Conservation (phyloP, 1,139 yeast genomes). For the Arxiozyma slooffiae region DNA sequence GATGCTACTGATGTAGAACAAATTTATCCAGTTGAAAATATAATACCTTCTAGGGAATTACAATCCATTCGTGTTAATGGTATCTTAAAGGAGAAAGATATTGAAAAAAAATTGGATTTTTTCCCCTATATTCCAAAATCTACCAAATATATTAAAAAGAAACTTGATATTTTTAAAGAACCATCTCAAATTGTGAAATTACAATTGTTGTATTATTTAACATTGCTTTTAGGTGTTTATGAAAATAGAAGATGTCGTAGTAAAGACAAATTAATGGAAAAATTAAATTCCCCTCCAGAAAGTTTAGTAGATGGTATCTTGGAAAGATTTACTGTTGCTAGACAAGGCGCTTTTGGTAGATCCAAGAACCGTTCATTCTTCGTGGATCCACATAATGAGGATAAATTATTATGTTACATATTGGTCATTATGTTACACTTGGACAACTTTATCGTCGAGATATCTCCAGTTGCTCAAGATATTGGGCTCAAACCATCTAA, state of each 20-base stretch:
- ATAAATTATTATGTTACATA: constrained; percentile 71
- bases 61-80: constrained; percentile 51
- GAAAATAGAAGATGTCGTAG: constrained; percentile 55
- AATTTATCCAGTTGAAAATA: constrained; percentile 60
- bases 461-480: constrained; percentile 78
- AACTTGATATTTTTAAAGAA: constrained; percentile 36
- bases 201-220: constrained; percentile 66
- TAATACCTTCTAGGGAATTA: constrained; percentile 64
- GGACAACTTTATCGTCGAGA: constrained; percentile 64
- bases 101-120: constrained; percentile 41
- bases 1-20: constrained; percentile 77
- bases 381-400: constrained; percentile 82
- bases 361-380: constrained; percentile 62
- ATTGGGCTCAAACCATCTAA: constrained; percentile 72
- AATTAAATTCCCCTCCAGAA: constrained; percentile 63
- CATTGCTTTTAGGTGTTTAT: constrained; percentile 72
- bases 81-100: constrained; percentile 43
- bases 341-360: constrained; percentile 60
- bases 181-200: constrained; percentile 47
- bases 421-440: constrained; percentile 65
- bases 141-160: constrained; percentile 45
- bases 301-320: constrained; percentile 62
- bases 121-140: constrained; percentile 47
- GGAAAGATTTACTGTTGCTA: constrained; percentile 56
- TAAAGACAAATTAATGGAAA: constrained; percentile 52